Conservation (phyloP, 768 basidiomycete genomes). For the Asterophora parasitica region DNA sequence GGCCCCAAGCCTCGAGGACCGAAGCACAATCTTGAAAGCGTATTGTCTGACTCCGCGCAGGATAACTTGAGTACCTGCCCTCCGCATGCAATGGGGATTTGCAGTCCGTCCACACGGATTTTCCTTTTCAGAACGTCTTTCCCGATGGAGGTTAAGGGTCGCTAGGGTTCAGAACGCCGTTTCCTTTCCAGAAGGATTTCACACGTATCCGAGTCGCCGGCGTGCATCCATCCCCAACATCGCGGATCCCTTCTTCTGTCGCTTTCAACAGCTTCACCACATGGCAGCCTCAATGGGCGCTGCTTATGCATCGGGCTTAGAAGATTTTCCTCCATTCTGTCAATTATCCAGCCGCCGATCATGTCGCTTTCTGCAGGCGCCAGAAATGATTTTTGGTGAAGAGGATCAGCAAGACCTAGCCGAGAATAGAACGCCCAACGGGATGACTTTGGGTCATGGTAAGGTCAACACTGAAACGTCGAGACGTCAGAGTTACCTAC, state of each 20-base stretch:
- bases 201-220: slow-evolving; percentile 2
- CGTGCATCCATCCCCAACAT: neutral
- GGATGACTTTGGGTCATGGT: neutral
- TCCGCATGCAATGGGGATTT: slow-evolving; percentile 15
- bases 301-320: slow-evolving; percentile 7
- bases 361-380: slow-evolving; percentile 14
- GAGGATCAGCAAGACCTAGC: slow-evolving; percentile 4
- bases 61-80: neutral
- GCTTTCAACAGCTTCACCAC: slow-evolving; percentile 1
- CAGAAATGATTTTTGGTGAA: slow-evolving; percentile 5
- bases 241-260: slow-evolving; percentile 6
- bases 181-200: slow-evolving; percentile 9
- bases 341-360: slow-evolving; percentile 19
- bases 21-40: neutral
- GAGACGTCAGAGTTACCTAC: slow-evolving; percentile 4
- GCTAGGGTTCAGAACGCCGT: slow-evolving; percentile 3
- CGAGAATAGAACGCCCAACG: neutral
- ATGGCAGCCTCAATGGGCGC: slow-evolving; percentile 1
- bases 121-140: slow-evolving; percentile 16
- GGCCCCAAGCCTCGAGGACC: neutral
- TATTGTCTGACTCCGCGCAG: slow-evolving; percentile 14
- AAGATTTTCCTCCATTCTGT: slow-evolving; percentile 13
- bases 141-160: slow-evolving; percentile 10
- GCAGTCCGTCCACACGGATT: slow-evolving; percentile 8
- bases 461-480: neutral